Evolutionary conservation across 2,329 filamentous ascomycete species (phyloP), one percentile per base, ranked within the genome.

Genomic region (Raffaelea ambrosiae): DNA sequence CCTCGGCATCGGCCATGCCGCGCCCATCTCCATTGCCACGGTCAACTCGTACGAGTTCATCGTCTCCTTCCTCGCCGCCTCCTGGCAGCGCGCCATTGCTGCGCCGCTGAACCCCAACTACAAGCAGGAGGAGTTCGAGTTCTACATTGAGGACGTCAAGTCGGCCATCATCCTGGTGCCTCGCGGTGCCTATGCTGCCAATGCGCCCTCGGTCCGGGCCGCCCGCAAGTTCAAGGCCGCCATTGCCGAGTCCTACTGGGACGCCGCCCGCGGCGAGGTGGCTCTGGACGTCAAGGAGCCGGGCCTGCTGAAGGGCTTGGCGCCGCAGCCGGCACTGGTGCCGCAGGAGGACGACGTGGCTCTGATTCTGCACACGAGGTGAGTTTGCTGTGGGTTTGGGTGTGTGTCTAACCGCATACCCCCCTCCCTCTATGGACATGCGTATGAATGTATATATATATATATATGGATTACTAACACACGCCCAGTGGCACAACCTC

Each of bases 1-100:
- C 43, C 73, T 91, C 48, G 88, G 88, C 54, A 80, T 94, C 53
- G 72, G 74, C 48, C 74, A 77, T 40, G 74, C 76, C 54, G 77
- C 83, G 14, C 83, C 86, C 42, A 86, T 94, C 46, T 93, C 87
- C 43, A 89, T 94, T 62, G 85, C 88, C 23, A 76, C 89, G 18
- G 78, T 84, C 50, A 94, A 94, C 70, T 88, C 84, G 46, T 90
- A 88, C 66, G 86, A 90, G 64, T 93, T 94, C 67, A 86, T 94
- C 61, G 81, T 93, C 48, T 82, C 87, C 2, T 95, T 94, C 67
- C 76, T 94, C 40, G 88, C 87, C n/a, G 77, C 82, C 18, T 80
- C 86, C n/a, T 88, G 84, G 80, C 88, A 93, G 69, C 78, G 88
- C 58, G 86, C 74, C 26, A 84, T 93, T 56, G 88, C 88, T 8